Evolutionary conservation across 2,329 filamentous ascomycete species (phyloP).

Genomic region (Fusarium veterinarium): DNA sequence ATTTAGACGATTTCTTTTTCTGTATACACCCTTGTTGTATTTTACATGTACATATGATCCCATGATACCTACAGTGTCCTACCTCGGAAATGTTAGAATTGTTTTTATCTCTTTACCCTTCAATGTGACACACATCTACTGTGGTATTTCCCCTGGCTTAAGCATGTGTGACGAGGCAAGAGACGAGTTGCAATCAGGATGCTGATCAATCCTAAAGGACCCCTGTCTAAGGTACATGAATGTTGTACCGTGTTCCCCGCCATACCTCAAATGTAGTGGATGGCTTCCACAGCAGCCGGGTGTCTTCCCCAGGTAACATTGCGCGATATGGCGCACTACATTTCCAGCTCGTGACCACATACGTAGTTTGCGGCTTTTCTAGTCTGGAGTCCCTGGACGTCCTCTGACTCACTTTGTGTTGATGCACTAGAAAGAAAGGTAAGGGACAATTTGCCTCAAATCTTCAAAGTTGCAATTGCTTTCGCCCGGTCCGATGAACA

Average conservation of each 20-base stretch:
- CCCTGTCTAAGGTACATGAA: neutral
- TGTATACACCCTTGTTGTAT: conserved; percentile 17
- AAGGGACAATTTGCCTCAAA: too few relatives aligned
- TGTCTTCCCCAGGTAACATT: conserved; percentile 14
- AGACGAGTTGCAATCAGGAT: conserved; percentile 1
- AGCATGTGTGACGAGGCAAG: conserved; percentile 16
- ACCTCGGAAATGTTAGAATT: neutral
- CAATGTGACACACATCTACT: conserved; percentile 18
- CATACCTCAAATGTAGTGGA: neutral
- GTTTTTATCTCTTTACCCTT: conserved; percentile 12
- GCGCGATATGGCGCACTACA: conserved; percentile 28
- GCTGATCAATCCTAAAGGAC: neutral
- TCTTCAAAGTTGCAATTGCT: neutral
- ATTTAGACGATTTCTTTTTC: conserved; percentile 11
- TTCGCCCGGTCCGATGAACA: neutral
- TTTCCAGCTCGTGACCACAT: conserved; percentile 31
- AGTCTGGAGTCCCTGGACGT: neutral
- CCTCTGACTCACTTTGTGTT: conserved; percentile 8
- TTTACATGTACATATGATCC: conserved; percentile 6
- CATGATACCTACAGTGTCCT: conserved; percentile 2
- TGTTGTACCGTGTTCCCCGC: conserved; percentile 20
- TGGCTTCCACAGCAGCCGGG: conserved; percentile 14
- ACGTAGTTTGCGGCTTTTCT: conserved; percentile 16
- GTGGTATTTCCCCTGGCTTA: neutral
- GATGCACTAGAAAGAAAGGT: neutral